phyloP scores from a whole-genome alignment of 2,329 filamentous ascomycete species.

The Rasamsonia emersonii region DNA sequence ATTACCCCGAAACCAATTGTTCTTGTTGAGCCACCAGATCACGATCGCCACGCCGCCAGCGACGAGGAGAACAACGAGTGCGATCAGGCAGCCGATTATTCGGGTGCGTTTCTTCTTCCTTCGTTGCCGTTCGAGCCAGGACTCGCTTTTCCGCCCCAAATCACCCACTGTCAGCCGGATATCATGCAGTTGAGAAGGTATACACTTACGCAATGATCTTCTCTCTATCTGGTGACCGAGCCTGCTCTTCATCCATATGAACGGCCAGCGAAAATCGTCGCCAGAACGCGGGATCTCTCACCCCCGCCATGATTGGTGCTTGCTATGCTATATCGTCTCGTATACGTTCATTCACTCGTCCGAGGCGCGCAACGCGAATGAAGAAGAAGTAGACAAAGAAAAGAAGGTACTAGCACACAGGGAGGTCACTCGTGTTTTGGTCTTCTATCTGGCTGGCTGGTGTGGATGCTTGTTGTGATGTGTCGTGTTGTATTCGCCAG shows the following conservation, averaged over 20 bases:
- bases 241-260: constrained; percentile 45
- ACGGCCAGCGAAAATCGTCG: constrained; percentile 51
- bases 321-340: no score
- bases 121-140: constrained; percentile 46
- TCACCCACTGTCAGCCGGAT: constrained; percentile 5
- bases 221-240: constrained; percentile 9
- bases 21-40: constrained; percentile 35
- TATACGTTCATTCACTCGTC: no score
- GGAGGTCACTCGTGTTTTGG: no score
- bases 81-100: constrained; percentile 32
- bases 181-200: constrained; percentile 7
- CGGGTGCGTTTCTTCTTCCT: constrained; percentile 41
- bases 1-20: constrained; percentile 27
- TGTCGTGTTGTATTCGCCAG: no score
- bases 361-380: no score
- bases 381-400: no score
- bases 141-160: constrained; percentile 37
- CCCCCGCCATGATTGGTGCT: constrained; percentile 7
- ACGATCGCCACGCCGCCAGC: constrained; percentile 38
- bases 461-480: no score
- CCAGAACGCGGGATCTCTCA: constrained; percentile 53
- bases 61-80: constrained; percentile 23
- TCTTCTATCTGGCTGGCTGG: no score
- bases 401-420: no score
- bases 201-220: constrained; percentile 15